Percentiles rank a stretch among this genome's conserved stretches.
Evolutionary conservation across 352 stramenopile genomes (phyloP).

Genomic region (Thalassiosira mediterranea): DNA sequence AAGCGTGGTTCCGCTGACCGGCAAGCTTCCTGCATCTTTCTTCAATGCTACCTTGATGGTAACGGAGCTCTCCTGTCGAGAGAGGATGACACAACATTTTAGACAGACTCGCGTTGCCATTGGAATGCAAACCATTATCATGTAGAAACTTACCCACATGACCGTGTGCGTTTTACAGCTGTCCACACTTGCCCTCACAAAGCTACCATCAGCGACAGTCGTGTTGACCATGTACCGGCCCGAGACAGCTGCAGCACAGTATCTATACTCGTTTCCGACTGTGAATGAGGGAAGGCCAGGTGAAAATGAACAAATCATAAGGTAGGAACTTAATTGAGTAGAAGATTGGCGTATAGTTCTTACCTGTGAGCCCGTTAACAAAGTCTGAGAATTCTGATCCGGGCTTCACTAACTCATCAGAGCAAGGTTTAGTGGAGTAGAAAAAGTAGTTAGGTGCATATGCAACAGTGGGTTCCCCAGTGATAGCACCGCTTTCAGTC

Average conservation of each 20-base stretch:
- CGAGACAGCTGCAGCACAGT: constrained; percentile 2
- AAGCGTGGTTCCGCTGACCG: neutral
- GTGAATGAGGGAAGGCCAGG: constrained; percentile 1
- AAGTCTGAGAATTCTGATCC: neutral
- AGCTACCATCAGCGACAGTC: neutral
- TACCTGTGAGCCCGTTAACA: neutral
- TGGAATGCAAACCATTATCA: neutral
- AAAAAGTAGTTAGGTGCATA: constrained; percentile 16
- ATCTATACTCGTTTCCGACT: constrained; percentile 1
- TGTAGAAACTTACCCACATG: neutral
- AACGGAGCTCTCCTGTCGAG: neutral
- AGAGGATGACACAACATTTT: no score
- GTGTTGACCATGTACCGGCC: neutral
- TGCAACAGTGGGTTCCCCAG: no score
- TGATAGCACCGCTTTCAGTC: neutral
- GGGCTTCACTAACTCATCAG: neutral
- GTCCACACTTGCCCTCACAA: neutral
- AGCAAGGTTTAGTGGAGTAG: constrained; percentile 10
- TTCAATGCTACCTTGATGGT: constrained; percentile 12
- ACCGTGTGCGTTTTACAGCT: neutral
- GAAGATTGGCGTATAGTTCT: neutral
- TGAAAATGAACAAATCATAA: neutral
- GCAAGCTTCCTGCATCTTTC: neutral
- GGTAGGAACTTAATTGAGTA: neutral
- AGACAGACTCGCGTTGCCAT: no score